phyloP scores from a whole-genome alignment of 768 basidiomycete species.

The Tulasnella sp. region DNA sequence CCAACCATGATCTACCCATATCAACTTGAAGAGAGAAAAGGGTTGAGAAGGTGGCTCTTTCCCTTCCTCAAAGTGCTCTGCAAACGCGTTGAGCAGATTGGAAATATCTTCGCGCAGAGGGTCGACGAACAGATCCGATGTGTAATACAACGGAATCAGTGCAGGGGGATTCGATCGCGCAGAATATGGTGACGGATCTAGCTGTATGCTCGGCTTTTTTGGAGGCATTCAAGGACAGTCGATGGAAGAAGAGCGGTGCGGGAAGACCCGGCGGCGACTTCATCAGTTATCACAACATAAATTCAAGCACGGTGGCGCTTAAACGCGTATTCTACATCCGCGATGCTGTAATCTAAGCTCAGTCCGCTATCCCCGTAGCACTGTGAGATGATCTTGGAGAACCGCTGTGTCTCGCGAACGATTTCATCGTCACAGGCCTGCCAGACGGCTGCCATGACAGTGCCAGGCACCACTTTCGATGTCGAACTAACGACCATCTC shows the following conservation, averaged over 20 bases:
- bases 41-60: conserved; percentile 41
- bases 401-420: conserved; percentile 65
- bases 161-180: neutral
- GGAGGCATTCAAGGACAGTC: conserved; percentile 3
- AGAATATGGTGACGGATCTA: conserved; percentile 9
- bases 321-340: conserved; percentile 77
- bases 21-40: conserved; percentile 64
- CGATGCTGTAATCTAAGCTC: conserved; percentile 65
- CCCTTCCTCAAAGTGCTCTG: conserved; percentile 44
- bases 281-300: neutral
- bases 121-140: conserved; percentile 67
- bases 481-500: conserved; percentile 44
- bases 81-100: conserved; percentile 51
- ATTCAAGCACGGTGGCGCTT: conserved; percentile 50
- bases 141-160: conserved; percentile 51
- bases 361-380: conserved; percentile 76
- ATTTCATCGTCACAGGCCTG: conserved; percentile 85
- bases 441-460: conserved; percentile 82
- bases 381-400: conserved; percentile 62
- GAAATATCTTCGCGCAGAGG: conserved; percentile 63
- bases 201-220: conserved; percentile 11
- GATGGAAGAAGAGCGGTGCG: neutral
- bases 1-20: conserved; percentile 71
- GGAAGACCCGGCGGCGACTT: neutral
- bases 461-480: conserved; percentile 37